Base-by-base conservation (phyloP, 2,329 filamentous ascomycete genomes). In the Trichoderma guizhouense region DNA sequence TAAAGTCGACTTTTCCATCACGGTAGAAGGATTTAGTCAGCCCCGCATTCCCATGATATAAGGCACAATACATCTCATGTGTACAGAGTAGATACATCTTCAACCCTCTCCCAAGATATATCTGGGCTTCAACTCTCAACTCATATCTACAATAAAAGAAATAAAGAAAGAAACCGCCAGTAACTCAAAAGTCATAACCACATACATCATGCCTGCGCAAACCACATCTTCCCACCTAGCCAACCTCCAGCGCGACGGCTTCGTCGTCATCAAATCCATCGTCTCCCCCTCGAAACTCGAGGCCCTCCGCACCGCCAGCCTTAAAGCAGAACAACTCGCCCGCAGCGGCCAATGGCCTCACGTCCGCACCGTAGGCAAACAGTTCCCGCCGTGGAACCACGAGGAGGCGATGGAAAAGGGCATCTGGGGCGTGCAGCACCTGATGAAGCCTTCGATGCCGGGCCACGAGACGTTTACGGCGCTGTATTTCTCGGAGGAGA, bases 351-450 rank as follows among this genome's bases (percentile, higher is more conserved):
- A 86, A 74, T 97, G 94, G 94, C 93, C 93, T 3, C 87, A 92
- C 81, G 90, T 97, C 77, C 92, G 94, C 74, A 95, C 93, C 0
- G 88, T 96, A 3, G 93, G 93, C 69, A 97, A 97, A 81, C 94
- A 97, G 82, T 97, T 97, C 83, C 94, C 94, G 0, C 94, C 94
- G 0, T 97, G 94, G 94, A 84, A 87, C 5, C 85, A 84, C n/a
- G 84, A 85, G 64, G 63, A 66, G 7, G 63, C 63, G 3, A 83
- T 86, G 1, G 81, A 83, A 3, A 80, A 86, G 66, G 93, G 93
- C 24, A 97, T 97, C 81, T 97, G 94, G 94, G 94, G 93, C 74
- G 91, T 97, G 3, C 94, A 97, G 84, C 92, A 95, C 81, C 86
- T 97, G 6, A 85, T 97, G 77, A 91, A 95, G 80, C 93, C 93